phyloP scores from a whole-genome alignment of 169 alveolate genomes.

The Cryptosporidium meleagridis region DNA sequence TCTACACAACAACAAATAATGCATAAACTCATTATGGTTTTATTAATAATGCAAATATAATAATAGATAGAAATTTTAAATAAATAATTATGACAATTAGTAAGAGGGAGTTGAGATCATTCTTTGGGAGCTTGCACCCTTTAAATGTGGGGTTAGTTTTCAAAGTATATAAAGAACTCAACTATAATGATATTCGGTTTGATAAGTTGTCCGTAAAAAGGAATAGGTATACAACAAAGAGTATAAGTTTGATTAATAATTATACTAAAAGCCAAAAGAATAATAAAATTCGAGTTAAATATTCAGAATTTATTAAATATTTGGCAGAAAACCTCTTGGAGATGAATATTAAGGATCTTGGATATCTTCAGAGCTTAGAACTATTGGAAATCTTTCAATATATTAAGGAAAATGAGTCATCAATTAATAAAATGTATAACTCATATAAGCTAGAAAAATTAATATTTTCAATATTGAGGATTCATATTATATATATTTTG shows the following conservation, averaged over 20 bases:
- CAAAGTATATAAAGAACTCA: background rate
- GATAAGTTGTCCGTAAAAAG: background rate
- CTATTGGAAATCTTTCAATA: slow-evolving; percentile 17
- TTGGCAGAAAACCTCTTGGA: slow-evolving; percentile 20
- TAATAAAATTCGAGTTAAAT: background rate
- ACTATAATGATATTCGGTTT: slow-evolving; percentile 8
- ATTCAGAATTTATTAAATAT: slow-evolving; percentile 26
- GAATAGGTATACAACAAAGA: background rate
- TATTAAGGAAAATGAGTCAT: background rate
- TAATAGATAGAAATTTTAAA: background rate
- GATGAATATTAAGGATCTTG: slow-evolving; percentile 40
- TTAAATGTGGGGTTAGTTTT: slow-evolving; percentile 33
- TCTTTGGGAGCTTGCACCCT: slow-evolving; percentile 20
- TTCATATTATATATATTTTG: slow-evolving; percentile 45
- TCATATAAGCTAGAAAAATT: background rate
- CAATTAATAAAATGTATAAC: background rate
- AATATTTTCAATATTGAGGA: slow-evolving; percentile 15
- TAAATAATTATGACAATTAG: slow-evolving; percentile 8
- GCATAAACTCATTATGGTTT: background rate
- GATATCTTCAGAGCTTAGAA: background rate
- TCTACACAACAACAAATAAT: background rate
- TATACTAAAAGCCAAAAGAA: background rate
- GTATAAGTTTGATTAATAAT: background rate
- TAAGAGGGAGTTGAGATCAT: slow-evolving; percentile 19
- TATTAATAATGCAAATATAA: background rate